Evolutionary conservation across 2,329 filamentous ascomycete genomes (phyloP).

Genomic region (Cladophialophora chaetospira): DNA sequence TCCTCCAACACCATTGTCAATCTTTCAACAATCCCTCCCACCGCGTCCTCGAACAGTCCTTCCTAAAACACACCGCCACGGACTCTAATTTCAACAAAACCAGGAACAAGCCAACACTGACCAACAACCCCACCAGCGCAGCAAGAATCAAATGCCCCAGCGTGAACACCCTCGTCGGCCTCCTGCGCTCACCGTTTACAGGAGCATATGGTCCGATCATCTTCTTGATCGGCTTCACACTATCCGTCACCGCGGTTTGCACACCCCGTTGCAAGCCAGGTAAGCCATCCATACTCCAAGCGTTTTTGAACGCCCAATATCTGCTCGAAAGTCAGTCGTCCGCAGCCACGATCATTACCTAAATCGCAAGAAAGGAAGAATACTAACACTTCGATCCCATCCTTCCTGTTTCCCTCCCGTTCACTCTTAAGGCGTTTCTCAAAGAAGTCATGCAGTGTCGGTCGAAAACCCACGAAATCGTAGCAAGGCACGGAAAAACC

Average conservation of each 20-base stretch:
- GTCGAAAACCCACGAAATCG: conserved; percentile 29
- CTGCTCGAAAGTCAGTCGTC: conserved; percentile 27
- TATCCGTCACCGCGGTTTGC: conserved; percentile 21
- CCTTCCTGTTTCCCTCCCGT: conserved; percentile 49
- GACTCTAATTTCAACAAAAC: not conserved
- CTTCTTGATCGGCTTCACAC: conserved; percentile 33
- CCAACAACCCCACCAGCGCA: conserved; percentile 20
- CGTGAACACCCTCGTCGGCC: conserved; percentile 2
- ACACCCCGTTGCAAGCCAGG: conserved; percentile 52
- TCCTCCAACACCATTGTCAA: not conserved
- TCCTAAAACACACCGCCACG: not conserved
- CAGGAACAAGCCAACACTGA: not conserved
- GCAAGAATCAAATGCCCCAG: conserved; percentile 25
- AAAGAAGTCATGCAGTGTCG: conserved; percentile 32
- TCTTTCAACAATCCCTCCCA: not conserved
- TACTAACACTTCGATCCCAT: conserved; percentile 42
- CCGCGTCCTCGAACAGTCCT: not conserved
- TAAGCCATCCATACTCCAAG: conserved; percentile 59
- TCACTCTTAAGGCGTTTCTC: conserved; percentile 32
- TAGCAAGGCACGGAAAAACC: conserved; percentile 59
- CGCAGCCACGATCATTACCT: not conserved
- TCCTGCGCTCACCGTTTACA: not conserved
- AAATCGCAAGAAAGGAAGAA: not conserved
- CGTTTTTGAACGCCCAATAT: conserved; percentile 62
- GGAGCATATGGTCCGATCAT: conserved; percentile 31